phyloP scores from a whole-genome alignment of 768 basidiomycete species.

The Boletus fagicola region DNA sequence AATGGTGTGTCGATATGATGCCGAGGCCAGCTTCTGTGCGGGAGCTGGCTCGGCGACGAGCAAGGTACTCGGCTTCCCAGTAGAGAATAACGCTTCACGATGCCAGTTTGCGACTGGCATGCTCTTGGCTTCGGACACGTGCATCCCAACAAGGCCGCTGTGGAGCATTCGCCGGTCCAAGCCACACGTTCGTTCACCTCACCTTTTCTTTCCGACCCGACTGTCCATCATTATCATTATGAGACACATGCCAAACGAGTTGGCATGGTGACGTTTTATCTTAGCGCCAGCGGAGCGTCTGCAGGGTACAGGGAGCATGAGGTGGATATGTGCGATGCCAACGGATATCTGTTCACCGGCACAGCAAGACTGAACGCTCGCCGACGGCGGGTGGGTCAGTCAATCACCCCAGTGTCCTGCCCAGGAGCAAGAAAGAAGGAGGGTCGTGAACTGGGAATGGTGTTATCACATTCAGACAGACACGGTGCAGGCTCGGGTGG shows the following conservation, averaged over 20 bases:
- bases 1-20: not conserved
- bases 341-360: not conserved
- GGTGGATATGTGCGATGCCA: not conserved
- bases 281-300: not conserved
- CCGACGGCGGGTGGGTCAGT: not conserved
- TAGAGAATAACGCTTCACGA: not conserved
- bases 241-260: not conserved
- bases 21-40: not conserved
- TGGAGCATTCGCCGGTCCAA: not conserved
- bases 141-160: not conserved
- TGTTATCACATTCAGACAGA: not conserved
- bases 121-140: not conserved
- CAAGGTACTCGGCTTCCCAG: not conserved
- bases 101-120: not conserved
- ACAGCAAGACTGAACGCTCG: not conserved
- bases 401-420: too few species aligned
- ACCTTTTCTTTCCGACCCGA: not conserved
- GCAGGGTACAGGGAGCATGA: not conserved
- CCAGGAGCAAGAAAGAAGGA: too few species aligned
- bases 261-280: slow-evolving; percentile 9
- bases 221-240: not conserved
- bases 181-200: not conserved
- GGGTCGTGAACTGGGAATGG: not conserved
- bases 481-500: too few species aligned
- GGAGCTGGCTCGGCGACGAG: not conserved